phyloP scores from a whole-genome alignment of 179 eudicot genomes.

The Amaranthus tricolor region DNA sequence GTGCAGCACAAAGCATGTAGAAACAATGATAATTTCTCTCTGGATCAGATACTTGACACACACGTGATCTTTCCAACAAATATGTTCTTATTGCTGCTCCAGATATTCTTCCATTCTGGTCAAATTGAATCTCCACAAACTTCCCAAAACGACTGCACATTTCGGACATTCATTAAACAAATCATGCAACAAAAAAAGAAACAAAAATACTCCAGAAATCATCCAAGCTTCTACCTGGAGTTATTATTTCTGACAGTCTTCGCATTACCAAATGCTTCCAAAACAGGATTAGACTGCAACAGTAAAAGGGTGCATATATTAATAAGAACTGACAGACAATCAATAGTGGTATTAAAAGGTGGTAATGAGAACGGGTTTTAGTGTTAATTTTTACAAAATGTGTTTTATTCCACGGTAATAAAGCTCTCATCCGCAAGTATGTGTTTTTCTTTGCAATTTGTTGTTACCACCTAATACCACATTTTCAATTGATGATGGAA shows the following conservation, averaged over 20 bases:
- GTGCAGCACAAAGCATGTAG: slow-evolving; percentile 98
- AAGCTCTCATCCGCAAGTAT: too few relatives aligned
- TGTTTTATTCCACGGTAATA: too few relatives aligned
- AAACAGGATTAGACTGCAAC: slow-evolving; percentile 89
- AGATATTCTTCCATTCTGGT: slow-evolving; percentile 77
- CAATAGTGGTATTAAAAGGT: too few relatives aligned
- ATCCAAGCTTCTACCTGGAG: slow-evolving; percentile 55
- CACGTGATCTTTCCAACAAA: slow-evolving; percentile 94
- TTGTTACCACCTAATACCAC: too few relatives aligned
- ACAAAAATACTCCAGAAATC: slow-evolving; percentile 7
- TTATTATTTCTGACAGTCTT: slow-evolving; percentile 97
- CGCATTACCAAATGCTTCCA: slow-evolving; percentile 98
- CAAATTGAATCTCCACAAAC: slow-evolving; percentile 97
- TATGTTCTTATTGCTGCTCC: slow-evolving; percentile 98
- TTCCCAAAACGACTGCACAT: slow-evolving; percentile 92
- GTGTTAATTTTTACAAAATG: too few relatives aligned
- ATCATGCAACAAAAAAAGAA: neutral
- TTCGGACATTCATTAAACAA: slow-evolving; percentile 22
- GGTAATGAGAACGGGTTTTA: too few relatives aligned
- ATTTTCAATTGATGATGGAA: too few relatives aligned
- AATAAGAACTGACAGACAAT: neutral
- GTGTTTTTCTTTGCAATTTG: too few relatives aligned
- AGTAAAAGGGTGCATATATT: neutral
- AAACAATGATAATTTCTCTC: slow-evolving; percentile 99
- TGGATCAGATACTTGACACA: slow-evolving; percentile 95